Percentiles rank a stretch among this genome's conserved stretches.
These are phyloP conservation scores for Pythium myriotylum DNA, from an alignment of 352 stramenopile genomes.

Conservation along the genomic window DNA sequence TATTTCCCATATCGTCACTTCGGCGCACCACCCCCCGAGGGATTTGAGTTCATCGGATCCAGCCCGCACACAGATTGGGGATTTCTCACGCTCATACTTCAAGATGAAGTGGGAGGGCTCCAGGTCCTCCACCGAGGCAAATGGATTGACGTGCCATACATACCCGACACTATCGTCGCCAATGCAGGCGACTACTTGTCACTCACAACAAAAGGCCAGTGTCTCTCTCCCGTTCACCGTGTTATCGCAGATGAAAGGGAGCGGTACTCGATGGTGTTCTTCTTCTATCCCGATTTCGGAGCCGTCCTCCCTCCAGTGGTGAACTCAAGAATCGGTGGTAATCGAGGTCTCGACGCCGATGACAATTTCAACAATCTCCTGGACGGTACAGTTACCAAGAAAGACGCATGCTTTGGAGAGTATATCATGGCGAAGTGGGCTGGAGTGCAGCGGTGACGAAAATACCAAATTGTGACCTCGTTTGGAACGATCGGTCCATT, in stretches of 20 bases:
- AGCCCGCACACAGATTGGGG: conserved; percentile 87
- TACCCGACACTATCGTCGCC: conserved; percentile 70
- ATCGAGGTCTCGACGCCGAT: conserved; percentile 31
- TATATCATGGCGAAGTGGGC: conserved; percentile 87
- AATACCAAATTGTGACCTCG: too few relatives aligned
- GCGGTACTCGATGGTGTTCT: conserved; percentile 84
- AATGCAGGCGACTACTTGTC: conserved; percentile 86
- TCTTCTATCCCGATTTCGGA: conserved; percentile 86
- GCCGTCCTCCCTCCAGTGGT: conserved; percentile 55
- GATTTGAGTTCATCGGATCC: conserved; percentile 77
- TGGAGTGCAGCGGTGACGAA: conserved; percentile 53
- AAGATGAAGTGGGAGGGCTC: conserved; percentile 70
- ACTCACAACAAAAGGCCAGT: conserved; percentile 65
- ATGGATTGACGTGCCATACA: conserved; percentile 78
- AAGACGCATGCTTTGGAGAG: conserved; percentile 67
- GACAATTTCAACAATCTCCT: conserved; percentile 73
- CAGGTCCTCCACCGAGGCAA: conserved; percentile 70
- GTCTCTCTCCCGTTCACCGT: conserved; percentile 72
- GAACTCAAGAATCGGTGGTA: conserved; percentile 46
- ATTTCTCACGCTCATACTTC: conserved; percentile 83
- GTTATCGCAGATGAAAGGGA: conserved; percentile 73
- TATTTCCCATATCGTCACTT: conserved; percentile 81
- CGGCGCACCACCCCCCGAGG: conserved; percentile 39
- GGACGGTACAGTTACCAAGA: conserved; percentile 60
- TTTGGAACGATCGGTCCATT: too few relatives aligned